phyloP scores from a whole-genome alignment of 1,284 basidiomycete species.

The Malassezia dermatis region DNA sequence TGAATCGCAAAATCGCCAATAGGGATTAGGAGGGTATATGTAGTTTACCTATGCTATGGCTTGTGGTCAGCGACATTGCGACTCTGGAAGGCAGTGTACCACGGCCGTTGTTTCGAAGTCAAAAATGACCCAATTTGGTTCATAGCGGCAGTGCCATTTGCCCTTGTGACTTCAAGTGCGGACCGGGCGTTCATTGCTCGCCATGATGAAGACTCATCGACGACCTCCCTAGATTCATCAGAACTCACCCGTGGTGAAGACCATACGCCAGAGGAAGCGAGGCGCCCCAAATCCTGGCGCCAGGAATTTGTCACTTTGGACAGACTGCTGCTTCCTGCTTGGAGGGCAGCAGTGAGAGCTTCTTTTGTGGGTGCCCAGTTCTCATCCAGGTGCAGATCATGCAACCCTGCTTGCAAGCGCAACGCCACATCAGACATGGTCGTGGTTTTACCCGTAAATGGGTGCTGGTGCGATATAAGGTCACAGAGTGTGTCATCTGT shows the following conservation, averaged over 20 bases:
- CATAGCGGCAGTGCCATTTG: constrained; percentile 35
- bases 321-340: constrained; percentile 31
- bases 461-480: constrained; percentile 39
- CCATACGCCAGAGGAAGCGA: constrained; percentile 16
- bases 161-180: constrained; percentile 21
- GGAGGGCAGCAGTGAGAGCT: constrained; percentile 35
- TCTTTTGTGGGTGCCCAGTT: constrained; percentile 41
- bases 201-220: background rate
- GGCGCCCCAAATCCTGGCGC: constrained; percentile 29
- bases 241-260: constrained; percentile 3
- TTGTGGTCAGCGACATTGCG: background rate
- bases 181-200: constrained; percentile 2
- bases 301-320: constrained; percentile 34
- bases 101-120: constrained; percentile 25
- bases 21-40: background rate
- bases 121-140: constrained; percentile 41
- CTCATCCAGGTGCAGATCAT: constrained; percentile 42
- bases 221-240: constrained; percentile 1
- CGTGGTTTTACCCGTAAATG: constrained; percentile 40
- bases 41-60: background rate
- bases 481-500: constrained; percentile 44
- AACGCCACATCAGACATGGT: constrained; percentile 41
- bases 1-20: constrained; percentile 4
- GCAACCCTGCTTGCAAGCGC: constrained; percentile 35
- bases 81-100: constrained; percentile 8